A percentile compares a stretch with the other conserved stretches of the same genome.
Evolutionary conservation across 805 yeast genomes (phyloP).

Genomic region (Spathaspora girioi): DNA sequence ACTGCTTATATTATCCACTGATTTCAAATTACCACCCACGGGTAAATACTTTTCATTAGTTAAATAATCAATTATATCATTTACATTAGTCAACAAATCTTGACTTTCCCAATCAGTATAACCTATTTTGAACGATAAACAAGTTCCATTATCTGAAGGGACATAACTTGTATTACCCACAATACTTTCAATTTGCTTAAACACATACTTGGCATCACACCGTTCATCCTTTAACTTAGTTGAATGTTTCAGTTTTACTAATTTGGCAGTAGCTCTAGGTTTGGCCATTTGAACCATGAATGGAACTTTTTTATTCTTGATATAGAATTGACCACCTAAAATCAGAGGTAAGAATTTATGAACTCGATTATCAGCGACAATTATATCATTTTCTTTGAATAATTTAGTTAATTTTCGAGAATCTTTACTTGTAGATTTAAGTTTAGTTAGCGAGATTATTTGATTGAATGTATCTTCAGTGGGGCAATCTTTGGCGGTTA

Average conservation of each 20-base stretch:
- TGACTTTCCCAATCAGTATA: slow-evolving; percentile 41
- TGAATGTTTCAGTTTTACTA: slow-evolving; percentile 1
- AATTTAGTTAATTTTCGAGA: slow-evolving; percentile 45
- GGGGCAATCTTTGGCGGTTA: slow-evolving; percentile 46
- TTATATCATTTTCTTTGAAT: slow-evolving; percentile 59
- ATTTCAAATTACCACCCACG: slow-evolving; percentile 54
- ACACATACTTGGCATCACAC: slow-evolving; percentile 63
- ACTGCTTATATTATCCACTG: slow-evolving; percentile 40
- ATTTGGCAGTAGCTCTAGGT: slow-evolving; percentile 27
- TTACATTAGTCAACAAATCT: slow-evolving; percentile 49
- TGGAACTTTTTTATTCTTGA: slow-evolving; percentile 64
- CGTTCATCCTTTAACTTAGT: slow-evolving; percentile 50
- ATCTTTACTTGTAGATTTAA: slow-evolving; percentile 44
- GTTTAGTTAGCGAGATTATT: slow-evolving; percentile 55
- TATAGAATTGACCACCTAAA: slow-evolving; percentile 59
- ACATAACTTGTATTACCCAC: slow-evolving; percentile 56
- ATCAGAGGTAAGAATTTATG: slow-evolving; percentile 56
- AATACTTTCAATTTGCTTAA: slow-evolving; percentile 61
- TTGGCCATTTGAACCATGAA: slow-evolving; percentile 59
- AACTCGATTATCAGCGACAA: slow-evolving; percentile 68
- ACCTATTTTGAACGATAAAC: slow-evolving; percentile 61
- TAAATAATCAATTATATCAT: slow-evolving; percentile 48
- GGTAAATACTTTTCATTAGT: slow-evolving; percentile 42
- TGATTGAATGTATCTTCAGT: slow-evolving; percentile 62
- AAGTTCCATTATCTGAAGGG: slow-evolving; percentile 60